A percentile compares a stretch with the other conserved stretches of the same genome.
Conservation (phyloP, 148 eudicot genomes). For the Rhododendron molle region DNA sequence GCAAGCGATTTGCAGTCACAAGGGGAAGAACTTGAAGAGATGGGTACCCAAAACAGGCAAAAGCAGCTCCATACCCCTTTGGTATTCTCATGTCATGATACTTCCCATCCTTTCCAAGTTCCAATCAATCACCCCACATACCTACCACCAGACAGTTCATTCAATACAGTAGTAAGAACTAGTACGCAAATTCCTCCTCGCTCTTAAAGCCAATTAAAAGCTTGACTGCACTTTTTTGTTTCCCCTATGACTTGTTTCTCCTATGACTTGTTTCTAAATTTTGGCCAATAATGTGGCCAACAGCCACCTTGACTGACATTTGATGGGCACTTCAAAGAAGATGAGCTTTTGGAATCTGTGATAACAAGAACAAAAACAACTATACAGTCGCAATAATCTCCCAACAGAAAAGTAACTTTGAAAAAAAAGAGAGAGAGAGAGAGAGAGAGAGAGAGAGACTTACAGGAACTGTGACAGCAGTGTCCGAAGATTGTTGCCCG, state of each 20-base stretch:
- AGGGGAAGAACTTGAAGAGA: not conserved
- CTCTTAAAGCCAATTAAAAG: not conserved
- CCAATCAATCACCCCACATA: not conserved
- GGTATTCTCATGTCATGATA: not conserved
- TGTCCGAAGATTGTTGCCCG: slow-evolving; percentile 51
- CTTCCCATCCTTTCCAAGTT: not conserved
- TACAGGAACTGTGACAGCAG: slow-evolving; percentile 35
- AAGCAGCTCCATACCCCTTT: not conserved
- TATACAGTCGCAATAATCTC: not conserved
- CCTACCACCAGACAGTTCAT: not conserved
- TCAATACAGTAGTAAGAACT: not conserved
- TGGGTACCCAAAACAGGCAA: not conserved
- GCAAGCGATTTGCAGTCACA: too few relatives aligned
- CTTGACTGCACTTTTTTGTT: not conserved
- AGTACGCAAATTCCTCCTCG: not conserved
- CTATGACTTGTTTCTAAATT: not conserved
- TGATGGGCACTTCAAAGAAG: not conserved
- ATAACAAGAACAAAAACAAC: not conserved
- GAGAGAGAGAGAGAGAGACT: slow-evolving; percentile 13
- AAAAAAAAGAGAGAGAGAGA: too few relatives aligned
- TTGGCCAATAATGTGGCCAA: not conserved
- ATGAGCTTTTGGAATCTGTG: not conserved
- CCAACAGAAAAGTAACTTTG: not conserved
- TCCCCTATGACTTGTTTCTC: not conserved
- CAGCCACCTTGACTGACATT: not conserved